These are phyloP conservation scores for Neonectria punicea DNA, from an alignment of 2,329 filamentous ascomycete species.

Conservation along the genomic window DNA sequence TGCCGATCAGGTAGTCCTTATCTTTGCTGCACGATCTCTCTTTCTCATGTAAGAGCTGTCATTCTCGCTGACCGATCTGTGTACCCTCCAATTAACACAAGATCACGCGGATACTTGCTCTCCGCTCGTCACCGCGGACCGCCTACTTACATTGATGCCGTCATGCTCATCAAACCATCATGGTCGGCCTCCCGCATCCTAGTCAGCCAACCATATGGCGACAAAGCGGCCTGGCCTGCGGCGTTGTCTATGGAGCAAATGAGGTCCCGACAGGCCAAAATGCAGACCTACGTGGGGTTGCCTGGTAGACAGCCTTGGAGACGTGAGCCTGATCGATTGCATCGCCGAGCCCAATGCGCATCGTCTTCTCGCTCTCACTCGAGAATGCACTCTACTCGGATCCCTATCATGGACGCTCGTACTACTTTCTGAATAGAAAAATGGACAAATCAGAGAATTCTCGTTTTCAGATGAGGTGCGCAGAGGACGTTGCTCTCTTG, in stretches of 20 bases:
- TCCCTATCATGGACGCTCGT: too few relatives aligned
- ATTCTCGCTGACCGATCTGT: neutral
- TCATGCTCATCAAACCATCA: neutral
- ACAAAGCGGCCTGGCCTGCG: neutral
- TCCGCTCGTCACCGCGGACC: neutral
- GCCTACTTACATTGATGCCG: neutral
- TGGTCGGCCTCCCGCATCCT: conserved; percentile 35
- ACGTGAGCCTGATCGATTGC: neutral
- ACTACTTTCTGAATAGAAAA: neutral
- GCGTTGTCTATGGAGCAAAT: neutral
- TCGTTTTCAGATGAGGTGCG: conserved; percentile 3
- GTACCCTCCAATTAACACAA: neutral
- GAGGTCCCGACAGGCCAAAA: neutral
- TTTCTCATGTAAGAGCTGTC: neutral
- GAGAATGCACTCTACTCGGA: too few relatives aligned
- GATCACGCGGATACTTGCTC: neutral
- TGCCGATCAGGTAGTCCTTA: neutral
- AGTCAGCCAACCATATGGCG: conserved; percentile 11
- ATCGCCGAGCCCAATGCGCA: neutral
- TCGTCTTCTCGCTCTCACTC: neutral
- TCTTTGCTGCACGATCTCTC: neutral
- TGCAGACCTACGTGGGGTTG: neutral
- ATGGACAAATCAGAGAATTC: neutral
- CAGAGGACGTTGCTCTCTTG: conserved; percentile 34
- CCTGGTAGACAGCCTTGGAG: neutral